Base-by-base conservation (phyloP, 306 rosid species). In the Cucurbita moschata region DNA sequence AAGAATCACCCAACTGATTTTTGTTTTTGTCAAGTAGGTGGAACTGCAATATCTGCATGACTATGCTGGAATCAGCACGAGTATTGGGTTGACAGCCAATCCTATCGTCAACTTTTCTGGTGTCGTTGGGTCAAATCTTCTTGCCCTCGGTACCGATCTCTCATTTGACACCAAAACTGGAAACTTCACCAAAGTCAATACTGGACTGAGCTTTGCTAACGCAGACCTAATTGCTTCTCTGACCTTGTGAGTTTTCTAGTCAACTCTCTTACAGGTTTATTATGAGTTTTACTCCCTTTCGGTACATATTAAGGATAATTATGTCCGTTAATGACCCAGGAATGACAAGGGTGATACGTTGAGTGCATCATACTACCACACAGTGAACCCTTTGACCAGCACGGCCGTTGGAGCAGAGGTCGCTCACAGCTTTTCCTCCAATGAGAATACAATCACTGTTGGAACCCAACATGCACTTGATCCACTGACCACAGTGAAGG, bases 371-470 rank as follows among this genome's bases (percentile, higher is more conserved):
- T 92, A 88, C 79, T 88, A 88, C 82, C 97, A 92, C 55, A 64
- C 51, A 0, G 90, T 92, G 78, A 83, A 85, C 82, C 90, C 78
- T 49, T n/a, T 81, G 46, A 63, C 79, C n/a, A 89, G 67, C 83
- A 85, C 96, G 5, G 95, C 94, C 79, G 87, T 89, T 71, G 97
- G 98, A 49, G 98, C 87, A 5, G 98, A 89, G 86, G 85, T 87
- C 2, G 80, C 86, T 47, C 95, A 89, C 65, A 83, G 89, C 54
- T 84, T 92, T 73, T 79, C 98, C 13, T 84, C 83, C 78, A 82
- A 77, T 43, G 89, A 88, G 85, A 92, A 88, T 71, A 92, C 95
- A 38, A 77, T 92, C 67, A 89, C 92, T 3, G 67, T 88, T 42
- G 98, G 98, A 42, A 78, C 87, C 73, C 96, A 88, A 79, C 98